These are phyloP conservation scores for Postia placenta DNA, from an alignment of 768 basidiomycete species.

Conservation along the genomic window DNA sequence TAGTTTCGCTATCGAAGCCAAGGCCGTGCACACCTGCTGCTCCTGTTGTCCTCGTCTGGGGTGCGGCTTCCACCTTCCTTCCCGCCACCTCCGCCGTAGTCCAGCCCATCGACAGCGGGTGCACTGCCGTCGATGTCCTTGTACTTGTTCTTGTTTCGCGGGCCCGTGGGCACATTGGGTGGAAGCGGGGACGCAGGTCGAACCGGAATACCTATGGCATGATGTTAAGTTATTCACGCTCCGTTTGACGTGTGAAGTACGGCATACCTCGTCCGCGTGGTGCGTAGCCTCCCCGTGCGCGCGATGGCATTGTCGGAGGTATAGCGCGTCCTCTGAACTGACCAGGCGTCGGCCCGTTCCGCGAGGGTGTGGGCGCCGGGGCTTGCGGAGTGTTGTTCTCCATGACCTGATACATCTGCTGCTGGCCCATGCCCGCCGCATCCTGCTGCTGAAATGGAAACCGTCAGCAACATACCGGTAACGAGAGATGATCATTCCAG, in stretches of 20 bases:
- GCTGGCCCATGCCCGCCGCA: slow-evolving; percentile 35
- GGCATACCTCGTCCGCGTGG: slow-evolving; percentile 40
- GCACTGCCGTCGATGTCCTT: slow-evolving; percentile 85
- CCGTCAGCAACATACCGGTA: not conserved
- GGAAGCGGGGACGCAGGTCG: slow-evolving; percentile 82
- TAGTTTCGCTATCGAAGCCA: not conserved
- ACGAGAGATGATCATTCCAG: not conserved
- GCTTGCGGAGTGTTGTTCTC: slow-evolving; percentile 46
- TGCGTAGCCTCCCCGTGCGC: slow-evolving; percentile 33
- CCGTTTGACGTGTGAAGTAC: no score
- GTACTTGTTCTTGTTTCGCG: slow-evolving; percentile 84
- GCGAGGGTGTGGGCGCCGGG: slow-evolving; percentile 23
- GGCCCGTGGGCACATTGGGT: slow-evolving; percentile 83
- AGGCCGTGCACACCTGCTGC: slow-evolving; percentile 40
- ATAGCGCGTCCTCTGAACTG: slow-evolving; percentile 40
- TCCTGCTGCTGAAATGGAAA: slow-evolving; percentile 36
- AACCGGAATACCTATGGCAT: slow-evolving; percentile 53
- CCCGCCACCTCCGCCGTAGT: slow-evolving; percentile 59
- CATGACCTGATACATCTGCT: slow-evolving; percentile 58
- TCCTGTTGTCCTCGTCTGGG: slow-evolving; percentile 64
- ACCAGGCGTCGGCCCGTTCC: slow-evolving; percentile 29
- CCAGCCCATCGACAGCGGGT: slow-evolving; percentile 82
- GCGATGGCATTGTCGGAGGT: slow-evolving; percentile 29
- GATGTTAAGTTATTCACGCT: not conserved
- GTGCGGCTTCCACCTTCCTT: slow-evolving; percentile 33